Evolutionary conservation across 768 basidiomycete genomes (phyloP), one percentile per base, ranked within the genome.

Genomic region (Mycena polygramma): DNA sequence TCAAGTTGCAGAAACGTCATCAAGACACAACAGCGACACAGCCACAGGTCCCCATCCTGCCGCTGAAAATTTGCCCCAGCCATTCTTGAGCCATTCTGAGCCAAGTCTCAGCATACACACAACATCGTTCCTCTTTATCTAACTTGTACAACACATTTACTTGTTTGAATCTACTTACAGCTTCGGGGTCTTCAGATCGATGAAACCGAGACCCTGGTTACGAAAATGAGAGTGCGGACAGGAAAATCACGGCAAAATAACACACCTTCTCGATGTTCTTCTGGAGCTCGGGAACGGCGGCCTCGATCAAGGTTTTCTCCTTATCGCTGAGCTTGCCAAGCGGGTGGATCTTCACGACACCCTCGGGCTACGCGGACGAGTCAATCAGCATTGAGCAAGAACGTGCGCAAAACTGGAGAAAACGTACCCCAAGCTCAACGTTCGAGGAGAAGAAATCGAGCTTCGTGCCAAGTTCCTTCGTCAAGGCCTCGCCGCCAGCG

Each of bases 371-470:
- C 67, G 53, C 26, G 59, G 53, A 72, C 36, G 73, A 62, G 53
- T 41, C 13, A 49, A 57, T 62, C 30, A 62, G 66, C 60, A 60
- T 19, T 46, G 46, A 43, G 37, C 39, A 37, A 7, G 3, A 39
- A 48, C 30, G 30, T 30, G 30, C 30, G 52, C 13, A 10, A 63
- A 30, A 48, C 39, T n/a, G 14, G n/a, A 53, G 60, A 43, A 74
- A 37, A 82, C 86, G 22, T 80, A 96, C 95, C 69, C 97, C 96
- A 66, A 99, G 91, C 82, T 95, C 92, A 68, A 99, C 89, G 57
- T 88, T 91, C 43, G 91, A 89, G 24, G 95, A 94, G 87, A 99
- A 99, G 87, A 90, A 99, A 55, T 92, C 92, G 46, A 97, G 79
- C 15, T 92, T 87, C 70, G 84, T 78, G 17, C 91, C 94, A 67